Evolutionary conservation across 106 monocot genomes (phyloP), one percentile per base, ranked within the genome.

Genomic region (Alisma plantagoaquatica): DNA sequence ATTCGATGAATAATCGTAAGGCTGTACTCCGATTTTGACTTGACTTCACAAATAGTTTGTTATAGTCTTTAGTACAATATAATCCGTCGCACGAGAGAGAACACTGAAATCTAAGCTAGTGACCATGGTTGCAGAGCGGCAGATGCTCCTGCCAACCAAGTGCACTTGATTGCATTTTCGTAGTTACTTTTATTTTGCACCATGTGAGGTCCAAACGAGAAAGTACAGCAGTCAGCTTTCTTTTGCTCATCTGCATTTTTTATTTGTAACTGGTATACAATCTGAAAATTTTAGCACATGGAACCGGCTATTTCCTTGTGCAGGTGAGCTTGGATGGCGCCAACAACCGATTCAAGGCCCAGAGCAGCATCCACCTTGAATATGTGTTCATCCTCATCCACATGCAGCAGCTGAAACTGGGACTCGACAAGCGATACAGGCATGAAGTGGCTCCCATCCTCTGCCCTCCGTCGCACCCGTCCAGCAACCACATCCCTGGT

Each of bases 401-500:
- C 60, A 75, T 88, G 73, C 46, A 96, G 73, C 63, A 88, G 53
- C 35, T 77, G 81, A 19, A 89, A 50, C 46, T 98, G 96, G 8
- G 81, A 84, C 24, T 67, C 56, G 23, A 98, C 35, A 38, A 98
- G 49, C 9, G 51, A 63, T 12, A 57, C 58, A 18, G 84, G 89
- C 89, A 98, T 98, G 75, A 81, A 98, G 51, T 98, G 96, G 9
- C 59, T 64, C 46, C 78, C 89, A 38, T 73, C 66, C 29, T 43
- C 33, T 2, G 71, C 80, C 26, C 96, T 76, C 45, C 49, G 73
- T 51, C 59, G 53, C 14, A 98, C 65, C 69, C 89, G 77, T 0
- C 70, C 81, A 16, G 68, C 64, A 24, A 98, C 32, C 52, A 81
- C 45, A 18, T 77, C 67, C 7, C 30, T 53, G 31, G 89, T 57